phyloP scores from a whole-genome alignment of 2,329 filamentous ascomycete species.

The Canariomyces notabilis region DNA sequence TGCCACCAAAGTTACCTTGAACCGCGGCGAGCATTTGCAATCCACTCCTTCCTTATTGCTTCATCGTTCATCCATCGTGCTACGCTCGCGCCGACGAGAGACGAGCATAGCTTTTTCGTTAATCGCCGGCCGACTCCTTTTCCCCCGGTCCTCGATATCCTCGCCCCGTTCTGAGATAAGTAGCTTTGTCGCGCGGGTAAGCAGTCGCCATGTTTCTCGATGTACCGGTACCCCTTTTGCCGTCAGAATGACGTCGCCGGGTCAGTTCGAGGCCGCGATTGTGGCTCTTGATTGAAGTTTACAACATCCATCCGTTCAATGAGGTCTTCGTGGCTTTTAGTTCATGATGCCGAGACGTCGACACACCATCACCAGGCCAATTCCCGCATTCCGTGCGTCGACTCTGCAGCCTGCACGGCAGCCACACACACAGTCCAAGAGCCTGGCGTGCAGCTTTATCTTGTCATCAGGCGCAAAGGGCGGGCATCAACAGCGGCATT shows the following conservation, averaged over 20 bases:
- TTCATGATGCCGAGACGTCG: neutral
- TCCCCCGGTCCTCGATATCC: no score
- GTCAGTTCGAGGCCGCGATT: neutral
- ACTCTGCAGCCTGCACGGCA: neutral
- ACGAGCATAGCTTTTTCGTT: no score
- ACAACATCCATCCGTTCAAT: neutral
- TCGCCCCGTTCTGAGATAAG: neutral
- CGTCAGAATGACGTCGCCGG: neutral
- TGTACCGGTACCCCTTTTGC: neutral
- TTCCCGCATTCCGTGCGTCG: neutral
- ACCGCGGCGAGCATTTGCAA: neutral
- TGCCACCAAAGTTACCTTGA: neutral
- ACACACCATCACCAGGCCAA: neutral
- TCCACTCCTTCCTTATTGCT: neutral
- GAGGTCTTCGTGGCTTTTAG: neutral
- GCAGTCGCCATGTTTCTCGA: neutral
- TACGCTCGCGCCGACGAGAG: neutral
- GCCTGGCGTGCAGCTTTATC: no score
- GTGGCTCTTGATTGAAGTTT: neutral
- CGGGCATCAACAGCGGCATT: constrained; percentile 1
- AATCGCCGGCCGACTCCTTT: no score
- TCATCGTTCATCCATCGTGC: neutral
- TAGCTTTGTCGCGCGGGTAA: neutral
- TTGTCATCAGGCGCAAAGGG: no score
- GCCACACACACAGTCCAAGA: no score